These are phyloP conservation scores for Ilex aquifolium DNA, from an alignment of 257 asterid species.

Conservation along the genomic window DNA sequence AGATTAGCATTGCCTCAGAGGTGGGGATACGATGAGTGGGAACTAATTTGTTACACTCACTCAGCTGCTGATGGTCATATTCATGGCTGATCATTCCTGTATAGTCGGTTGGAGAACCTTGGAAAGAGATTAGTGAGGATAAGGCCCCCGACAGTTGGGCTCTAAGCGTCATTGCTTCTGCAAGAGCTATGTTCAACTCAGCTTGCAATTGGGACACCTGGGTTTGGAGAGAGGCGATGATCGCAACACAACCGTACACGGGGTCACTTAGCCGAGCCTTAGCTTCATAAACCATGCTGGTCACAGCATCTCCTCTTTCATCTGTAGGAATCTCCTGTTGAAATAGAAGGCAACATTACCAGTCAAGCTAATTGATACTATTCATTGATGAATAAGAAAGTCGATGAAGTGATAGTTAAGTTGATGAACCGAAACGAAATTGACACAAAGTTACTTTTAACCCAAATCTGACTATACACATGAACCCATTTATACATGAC, in stretches of 20 bases:
- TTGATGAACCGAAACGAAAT: not conserved
- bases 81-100: no score
- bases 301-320: slow-evolving; percentile 35
- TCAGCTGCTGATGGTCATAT: slow-evolving; percentile 8
- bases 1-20: no score
- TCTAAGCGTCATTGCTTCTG: slow-evolving; percentile 26
- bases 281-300: slow-evolving; percentile 46
- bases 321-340: slow-evolving; percentile 33
- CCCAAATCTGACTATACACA: no score
- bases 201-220: slow-evolving; percentile 27
- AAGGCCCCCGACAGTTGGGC: slow-evolving; percentile 27
- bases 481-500: no score
- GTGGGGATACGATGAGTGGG: not conserved
- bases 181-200: slow-evolving; percentile 29
- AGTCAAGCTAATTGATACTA: no score
- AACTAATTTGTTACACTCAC: slow-evolving; percentile 6
- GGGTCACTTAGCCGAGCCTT: slow-evolving; percentile 39
- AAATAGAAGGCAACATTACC: not conserved
- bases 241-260: slow-evolving; percentile 35
- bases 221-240: slow-evolving; percentile 34
- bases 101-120: slow-evolving; percentile 1
- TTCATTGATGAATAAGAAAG: not conserved
- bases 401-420: not conserved
- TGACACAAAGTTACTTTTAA: no score
- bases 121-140: slow-evolving; percentile 11